Conservation (phyloP, 202 grass and related monocot genomes). For the Tripidium arundinaceum region DNA sequence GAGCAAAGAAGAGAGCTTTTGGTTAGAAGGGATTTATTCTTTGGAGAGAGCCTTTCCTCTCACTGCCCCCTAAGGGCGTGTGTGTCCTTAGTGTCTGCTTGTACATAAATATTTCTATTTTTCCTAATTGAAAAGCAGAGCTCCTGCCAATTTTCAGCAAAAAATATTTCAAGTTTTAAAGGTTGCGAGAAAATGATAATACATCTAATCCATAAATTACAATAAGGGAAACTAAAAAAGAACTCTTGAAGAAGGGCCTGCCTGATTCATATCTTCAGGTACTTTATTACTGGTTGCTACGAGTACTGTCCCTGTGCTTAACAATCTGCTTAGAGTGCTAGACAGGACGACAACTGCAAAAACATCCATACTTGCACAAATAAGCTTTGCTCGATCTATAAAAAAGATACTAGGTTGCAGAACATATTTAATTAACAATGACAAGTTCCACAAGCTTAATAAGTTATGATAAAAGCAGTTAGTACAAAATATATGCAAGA, state of each 20-base stretch:
- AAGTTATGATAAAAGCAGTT: background rate
- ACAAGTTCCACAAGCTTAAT: background rate
- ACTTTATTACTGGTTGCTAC: conserved; percentile 79
- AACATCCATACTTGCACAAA: conserved; percentile 65
- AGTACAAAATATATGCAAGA: background rate
- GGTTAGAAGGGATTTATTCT: no score
- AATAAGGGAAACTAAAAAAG: background rate
- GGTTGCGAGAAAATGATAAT: background rate
- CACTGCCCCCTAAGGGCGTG: no score
- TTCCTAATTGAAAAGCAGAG: no score
- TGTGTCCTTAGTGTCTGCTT: no score
- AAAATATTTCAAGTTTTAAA: conserved; percentile 22
- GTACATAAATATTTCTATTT: no score
- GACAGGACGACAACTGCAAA: conserved; percentile 88
- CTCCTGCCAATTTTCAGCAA: no score
- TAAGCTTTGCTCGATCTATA: background rate
- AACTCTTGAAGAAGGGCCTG: background rate
- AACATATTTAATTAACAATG: background rate
- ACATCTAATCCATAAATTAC: conserved; percentile 5
- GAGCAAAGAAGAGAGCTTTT: no score
- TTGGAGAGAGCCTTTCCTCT: no score
- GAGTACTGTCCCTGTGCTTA: conserved; percentile 79
- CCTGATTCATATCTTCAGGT: conserved; percentile 93
- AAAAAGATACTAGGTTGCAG: background rate
- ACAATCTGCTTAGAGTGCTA: conserved; percentile 73